Percentiles rank a stretch among this genome's conserved stretches.
These are phyloP conservation scores for Neofusicoccum sp. DNA, from an alignment of 2,329 filamentous ascomycete genomes.

Conservation along the genomic window DNA sequence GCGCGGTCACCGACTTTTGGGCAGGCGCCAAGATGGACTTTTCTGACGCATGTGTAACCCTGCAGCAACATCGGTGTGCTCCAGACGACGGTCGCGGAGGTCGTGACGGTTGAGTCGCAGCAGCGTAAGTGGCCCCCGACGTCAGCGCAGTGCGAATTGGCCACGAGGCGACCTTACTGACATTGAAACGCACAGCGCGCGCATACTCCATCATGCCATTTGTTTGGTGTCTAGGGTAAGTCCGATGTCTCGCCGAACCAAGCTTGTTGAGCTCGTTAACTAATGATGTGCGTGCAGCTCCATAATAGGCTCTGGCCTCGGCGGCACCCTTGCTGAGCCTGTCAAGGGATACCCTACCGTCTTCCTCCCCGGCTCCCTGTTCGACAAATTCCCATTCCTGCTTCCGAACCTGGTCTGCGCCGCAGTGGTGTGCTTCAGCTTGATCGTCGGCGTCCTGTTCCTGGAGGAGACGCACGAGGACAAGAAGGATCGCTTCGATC, in stretches of 20 bases:
- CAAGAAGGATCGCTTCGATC: constrained; percentile 73
- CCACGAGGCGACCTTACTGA: constrained; percentile 26
- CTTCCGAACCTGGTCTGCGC: constrained; percentile 90
- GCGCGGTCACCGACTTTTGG: constrained; percentile 14
- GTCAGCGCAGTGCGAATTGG: not conserved
- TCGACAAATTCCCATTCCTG: constrained; percentile 84
- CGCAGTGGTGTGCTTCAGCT: constrained; percentile 70
- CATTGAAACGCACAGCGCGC: constrained; percentile 57
- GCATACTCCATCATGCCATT: constrained; percentile 98
- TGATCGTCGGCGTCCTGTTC: constrained; percentile 77
- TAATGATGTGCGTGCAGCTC: constrained; percentile 56
- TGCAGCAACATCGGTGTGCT: constrained; percentile 86
- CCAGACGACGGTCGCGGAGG: constrained; percentile 90
- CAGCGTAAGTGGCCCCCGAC: constrained; percentile 63
- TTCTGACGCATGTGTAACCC: constrained; percentile 27
- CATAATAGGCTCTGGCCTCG: constrained; percentile 87
- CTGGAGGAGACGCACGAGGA: constrained; percentile 90
- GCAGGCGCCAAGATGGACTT: constrained; percentile 10
- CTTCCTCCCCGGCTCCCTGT: constrained; percentile 72
- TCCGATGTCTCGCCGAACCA: constrained; percentile 20
- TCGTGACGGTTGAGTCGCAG: constrained; percentile 89
- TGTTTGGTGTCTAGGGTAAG: constrained; percentile 90
- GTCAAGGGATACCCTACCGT: constrained; percentile 75
- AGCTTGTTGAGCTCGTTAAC: constrained; percentile 15
- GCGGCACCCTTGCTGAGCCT: constrained; percentile 83